phyloP scores from a whole-genome alignment of 352 stramenopile genomes.

The Elongisporangium anandrum region DNA sequence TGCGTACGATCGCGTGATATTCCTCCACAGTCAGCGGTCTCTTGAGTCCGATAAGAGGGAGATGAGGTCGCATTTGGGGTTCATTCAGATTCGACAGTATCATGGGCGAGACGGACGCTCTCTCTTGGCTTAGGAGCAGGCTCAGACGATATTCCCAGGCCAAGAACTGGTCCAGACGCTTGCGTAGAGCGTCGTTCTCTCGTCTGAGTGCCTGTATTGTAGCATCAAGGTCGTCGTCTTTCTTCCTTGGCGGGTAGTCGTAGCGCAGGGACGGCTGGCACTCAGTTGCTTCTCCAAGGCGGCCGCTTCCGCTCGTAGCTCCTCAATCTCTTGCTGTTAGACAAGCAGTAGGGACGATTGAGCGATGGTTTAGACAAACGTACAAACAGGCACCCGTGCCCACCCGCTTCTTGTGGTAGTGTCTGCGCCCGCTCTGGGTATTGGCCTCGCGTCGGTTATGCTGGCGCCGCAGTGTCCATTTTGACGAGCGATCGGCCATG shows the following conservation, averaged over 20 bases:
- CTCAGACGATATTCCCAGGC: not conserved
- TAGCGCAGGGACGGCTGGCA: not conserved
- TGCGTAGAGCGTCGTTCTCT: conserved; percentile 1
- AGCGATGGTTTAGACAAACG: too few species aligned
- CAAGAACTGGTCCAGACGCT: not conserved
- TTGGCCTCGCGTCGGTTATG: not conserved
- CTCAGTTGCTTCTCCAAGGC: too few species aligned
- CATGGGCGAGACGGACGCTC: too few species aligned
- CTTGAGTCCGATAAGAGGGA: not conserved
- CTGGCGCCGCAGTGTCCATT: not conserved
- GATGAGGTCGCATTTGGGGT: not conserved
- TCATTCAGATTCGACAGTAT: too few species aligned
- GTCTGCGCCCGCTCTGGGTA: not conserved
- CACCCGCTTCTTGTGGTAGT: not conserved
- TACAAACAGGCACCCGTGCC: too few species aligned
- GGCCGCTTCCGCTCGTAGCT: conserved; percentile 24
- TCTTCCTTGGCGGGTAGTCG: not conserved
- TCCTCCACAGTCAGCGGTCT: not conserved
- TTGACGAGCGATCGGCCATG: not conserved
- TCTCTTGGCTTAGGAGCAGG: not conserved
- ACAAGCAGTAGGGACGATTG: too few species aligned
- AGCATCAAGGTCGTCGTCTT: not conserved
- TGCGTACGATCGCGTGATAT: conserved; percentile 8
- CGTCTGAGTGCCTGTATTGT: conserved; percentile 8
- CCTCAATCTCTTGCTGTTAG: conserved; percentile 5